A percentile compares a stretch with the other conserved stretches of the same genome.
Conservation (phyloP, 768 basidiomycete species). For the Russula dissimulans region DNA sequence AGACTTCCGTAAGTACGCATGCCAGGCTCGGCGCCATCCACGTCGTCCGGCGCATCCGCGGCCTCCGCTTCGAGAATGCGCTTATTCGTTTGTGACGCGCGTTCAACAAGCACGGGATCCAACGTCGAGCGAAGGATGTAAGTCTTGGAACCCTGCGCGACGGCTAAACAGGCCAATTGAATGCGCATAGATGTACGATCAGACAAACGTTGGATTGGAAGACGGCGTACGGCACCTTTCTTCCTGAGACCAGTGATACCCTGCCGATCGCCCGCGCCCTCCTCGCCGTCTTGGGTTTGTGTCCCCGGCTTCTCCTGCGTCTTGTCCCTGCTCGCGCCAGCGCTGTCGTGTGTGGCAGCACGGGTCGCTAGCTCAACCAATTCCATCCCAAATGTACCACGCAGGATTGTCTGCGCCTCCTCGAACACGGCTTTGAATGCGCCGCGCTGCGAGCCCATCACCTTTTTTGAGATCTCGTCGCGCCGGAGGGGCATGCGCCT, state of each 20-base stretch:
- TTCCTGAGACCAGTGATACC: conserved; percentile 47
- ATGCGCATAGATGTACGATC: background rate
- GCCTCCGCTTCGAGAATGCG: conserved; percentile 37
- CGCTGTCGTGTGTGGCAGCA: conserved; percentile 42
- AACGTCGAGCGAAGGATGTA: conserved; percentile 79
- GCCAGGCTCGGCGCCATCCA: conserved; percentile 40
- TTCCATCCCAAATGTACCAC: conserved; percentile 71
- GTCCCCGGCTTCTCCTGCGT: conserved; percentile 30
- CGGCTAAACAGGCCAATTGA: conserved; percentile 28
- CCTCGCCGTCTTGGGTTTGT: conserved; percentile 12
- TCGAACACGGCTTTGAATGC: conserved; percentile 58
- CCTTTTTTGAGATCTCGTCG: conserved; percentile 85
- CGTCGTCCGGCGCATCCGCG: conserved; percentile 39
- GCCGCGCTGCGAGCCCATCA: conserved; percentile 41
- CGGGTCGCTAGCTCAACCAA: conserved; percentile 67
- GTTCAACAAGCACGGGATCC: conserved; percentile 49
- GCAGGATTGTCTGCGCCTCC: conserved; percentile 55
- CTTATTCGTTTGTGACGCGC: conserved; percentile 43
- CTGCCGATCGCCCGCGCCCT: conserved; percentile 9
- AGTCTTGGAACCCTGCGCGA: conserved; percentile 56
- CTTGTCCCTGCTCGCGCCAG: conserved; percentile 28
- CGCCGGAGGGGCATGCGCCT: conserved; percentile 55
- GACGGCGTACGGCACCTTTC: conserved; percentile 39
- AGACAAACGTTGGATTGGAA: background rate
- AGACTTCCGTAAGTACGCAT: conserved; percentile 54